Percentiles rank a stretch among this genome's conserved stretches.
These are phyloP conservation scores for Auriscalpium vulgare DNA, from an alignment of 768 basidiomycete genomes.

Conservation along the genomic window DNA sequence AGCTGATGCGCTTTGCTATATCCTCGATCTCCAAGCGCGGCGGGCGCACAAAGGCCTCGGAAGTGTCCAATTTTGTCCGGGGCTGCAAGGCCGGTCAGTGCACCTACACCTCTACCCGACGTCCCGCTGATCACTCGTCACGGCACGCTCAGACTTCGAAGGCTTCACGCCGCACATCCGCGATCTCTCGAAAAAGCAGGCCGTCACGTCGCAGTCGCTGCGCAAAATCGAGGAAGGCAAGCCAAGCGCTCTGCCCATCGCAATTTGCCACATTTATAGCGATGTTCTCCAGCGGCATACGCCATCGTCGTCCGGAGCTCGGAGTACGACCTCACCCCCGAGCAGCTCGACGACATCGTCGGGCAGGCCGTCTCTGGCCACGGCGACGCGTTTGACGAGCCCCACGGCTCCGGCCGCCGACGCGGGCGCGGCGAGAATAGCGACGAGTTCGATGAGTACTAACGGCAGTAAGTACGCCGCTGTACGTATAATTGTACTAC, in stretches of 20 bases:
- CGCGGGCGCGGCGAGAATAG: neutral
- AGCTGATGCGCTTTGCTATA: conserved; percentile 94
- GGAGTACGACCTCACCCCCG: conserved; percentile 62
- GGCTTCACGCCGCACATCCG: conserved; percentile 59
- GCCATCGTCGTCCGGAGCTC: conserved; percentile 64
- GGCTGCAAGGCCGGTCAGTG: conserved; percentile 60
- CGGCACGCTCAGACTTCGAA: conserved; percentile 58
- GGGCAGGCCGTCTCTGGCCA: conserved; percentile 21
- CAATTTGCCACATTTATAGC: too few species aligned
- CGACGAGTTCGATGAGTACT: neutral
- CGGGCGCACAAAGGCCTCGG: conserved; percentile 51
- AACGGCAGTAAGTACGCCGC: neutral
- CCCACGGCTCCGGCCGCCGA: neutral
- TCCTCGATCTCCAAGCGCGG: conserved; percentile 66
- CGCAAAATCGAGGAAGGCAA: conserved; percentile 92
- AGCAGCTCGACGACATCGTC: conserved; percentile 65
- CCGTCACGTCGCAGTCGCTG: conserved; percentile 78
- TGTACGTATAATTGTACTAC: too few species aligned
- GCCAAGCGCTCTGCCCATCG: conserved; percentile 8
- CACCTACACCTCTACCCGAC: neutral
- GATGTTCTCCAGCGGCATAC: conserved; percentile 47
- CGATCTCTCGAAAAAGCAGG: conserved; percentile 81
- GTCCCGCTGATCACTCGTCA: neutral
- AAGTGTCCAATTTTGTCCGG: conserved; percentile 66
- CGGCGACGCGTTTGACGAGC: conserved; percentile 1